phyloP scores from a whole-genome alignment of 768 basidiomycete genomes.

The Daedaleopsis nitida region DNA sequence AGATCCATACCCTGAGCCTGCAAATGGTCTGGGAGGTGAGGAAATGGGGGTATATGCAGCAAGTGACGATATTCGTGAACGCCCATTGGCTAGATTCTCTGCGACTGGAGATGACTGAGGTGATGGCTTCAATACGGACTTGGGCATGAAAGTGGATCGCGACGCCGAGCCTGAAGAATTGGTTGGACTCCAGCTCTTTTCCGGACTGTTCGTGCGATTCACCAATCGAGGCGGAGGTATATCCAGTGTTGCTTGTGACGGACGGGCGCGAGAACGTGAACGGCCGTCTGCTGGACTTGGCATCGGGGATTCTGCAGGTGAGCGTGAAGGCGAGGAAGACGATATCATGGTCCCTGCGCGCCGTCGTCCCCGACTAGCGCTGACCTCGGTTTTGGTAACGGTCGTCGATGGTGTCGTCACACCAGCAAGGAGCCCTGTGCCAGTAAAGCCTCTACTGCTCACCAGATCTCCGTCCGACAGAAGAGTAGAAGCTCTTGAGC shows the following conservation, averaged over 20 bases:
- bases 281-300: constrained; percentile 6
- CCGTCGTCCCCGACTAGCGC: constrained; percentile 2
- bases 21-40: constrained; percentile 52
- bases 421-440: constrained; percentile 25
- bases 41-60: constrained; percentile 1
- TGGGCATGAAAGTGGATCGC: constrained; percentile 6
- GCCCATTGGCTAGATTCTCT: not conserved
- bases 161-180: not conserved
- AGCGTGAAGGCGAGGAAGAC: constrained; percentile 8
- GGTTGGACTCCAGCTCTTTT: not conserved
- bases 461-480: constrained; percentile 16
- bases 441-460: constrained; percentile 28
- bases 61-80: constrained; percentile 9
- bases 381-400: constrained; percentile 4
- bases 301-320: constrained; percentile 10
- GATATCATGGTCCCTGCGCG: constrained; percentile 14
- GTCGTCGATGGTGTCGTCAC: not conserved
- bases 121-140: constrained; percentile 14
- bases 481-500: constrained; percentile 21
- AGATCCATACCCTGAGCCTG: constrained; percentile 18
- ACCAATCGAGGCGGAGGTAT: constrained; percentile 11
- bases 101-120: constrained; percentile 5
- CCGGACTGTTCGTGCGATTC: constrained; percentile 4
- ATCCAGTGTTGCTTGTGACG: not conserved
- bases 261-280: not conserved